phyloP scores from a whole-genome alignment of 306 rosid species.

The Heteromeles arbutifolia region DNA sequence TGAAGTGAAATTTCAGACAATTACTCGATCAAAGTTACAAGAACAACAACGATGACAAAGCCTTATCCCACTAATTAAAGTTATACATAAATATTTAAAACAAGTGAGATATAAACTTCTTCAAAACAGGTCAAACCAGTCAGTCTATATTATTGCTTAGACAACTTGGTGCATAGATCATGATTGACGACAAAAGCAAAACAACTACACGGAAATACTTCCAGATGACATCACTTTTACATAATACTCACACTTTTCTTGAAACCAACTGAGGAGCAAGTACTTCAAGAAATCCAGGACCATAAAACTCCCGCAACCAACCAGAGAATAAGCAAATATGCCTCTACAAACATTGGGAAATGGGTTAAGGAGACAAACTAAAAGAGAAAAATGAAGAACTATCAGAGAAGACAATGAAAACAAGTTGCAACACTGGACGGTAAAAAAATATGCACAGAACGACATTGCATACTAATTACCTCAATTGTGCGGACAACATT shows the following conservation, averaged over 20 bases:
- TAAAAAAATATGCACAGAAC: neutral
- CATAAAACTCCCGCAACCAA: conserved; percentile 89
- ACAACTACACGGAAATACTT: conserved; percentile 21
- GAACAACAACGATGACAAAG: too few relatives aligned
- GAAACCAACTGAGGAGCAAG: conserved; percentile 77
- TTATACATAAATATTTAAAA: neutral
- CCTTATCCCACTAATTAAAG: neutral
- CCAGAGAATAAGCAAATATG: conserved; percentile 89
- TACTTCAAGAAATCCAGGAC: conserved; percentile 87
- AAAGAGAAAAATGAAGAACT: neutral
- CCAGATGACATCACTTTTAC: conserved; percentile 12
- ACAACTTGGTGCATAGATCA: neutral
- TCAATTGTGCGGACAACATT: conserved; percentile 81
- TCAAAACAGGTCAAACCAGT: conserved; percentile 17
- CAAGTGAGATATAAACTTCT: neutral
- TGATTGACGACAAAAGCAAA: neutral
- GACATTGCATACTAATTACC: conserved; percentile 31
- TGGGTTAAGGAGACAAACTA: neutral
- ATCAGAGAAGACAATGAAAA: conserved; percentile 4
- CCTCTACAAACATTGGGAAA: conserved; percentile 35
- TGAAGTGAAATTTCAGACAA: neutral
- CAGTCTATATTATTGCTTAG: conserved; percentile 11
- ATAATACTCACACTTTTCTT: conserved; percentile 67
- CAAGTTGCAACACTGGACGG: neutral
- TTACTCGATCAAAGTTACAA: neutral